phyloP scores from a whole-genome alignment of 2,329 filamentous ascomycete species.

The Fusarium begoniae region DNA sequence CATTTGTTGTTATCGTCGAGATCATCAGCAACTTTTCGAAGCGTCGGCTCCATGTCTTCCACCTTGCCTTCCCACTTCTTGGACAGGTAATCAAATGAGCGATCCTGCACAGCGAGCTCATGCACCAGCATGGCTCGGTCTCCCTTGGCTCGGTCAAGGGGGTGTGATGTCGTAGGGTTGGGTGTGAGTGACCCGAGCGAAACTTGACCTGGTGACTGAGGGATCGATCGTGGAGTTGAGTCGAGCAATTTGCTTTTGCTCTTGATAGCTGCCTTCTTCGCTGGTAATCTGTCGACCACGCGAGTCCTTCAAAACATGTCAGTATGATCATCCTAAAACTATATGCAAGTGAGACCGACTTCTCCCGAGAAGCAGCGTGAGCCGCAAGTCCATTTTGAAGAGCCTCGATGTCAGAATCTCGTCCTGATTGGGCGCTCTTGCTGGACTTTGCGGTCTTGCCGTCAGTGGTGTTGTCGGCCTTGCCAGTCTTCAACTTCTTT shows the following conservation, averaged over 20 bases:
- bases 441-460: conserved; percentile 44
- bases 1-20: conserved; percentile 61
- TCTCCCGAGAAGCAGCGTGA: conserved; percentile 48
- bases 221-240: conserved; percentile 53
- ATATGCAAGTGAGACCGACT: conserved; percentile 43
- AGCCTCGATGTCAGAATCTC: conserved; percentile 61
- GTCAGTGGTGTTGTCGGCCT: conserved; percentile 45
- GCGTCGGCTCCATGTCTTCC: conserved; percentile 62
- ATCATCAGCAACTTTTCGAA: conserved; percentile 68
- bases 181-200: conserved; percentile 64
- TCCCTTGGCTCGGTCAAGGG: conserved; percentile 63
- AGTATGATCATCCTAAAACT: conserved; percentile 34
- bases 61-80: conserved; percentile 61
- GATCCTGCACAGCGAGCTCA: conserved; percentile 65
- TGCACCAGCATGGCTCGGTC: conserved; percentile 66
- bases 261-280: conserved; percentile 48
- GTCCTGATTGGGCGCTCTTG: conserved; percentile 51
- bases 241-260: conserved; percentile 55
- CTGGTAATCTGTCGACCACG: conserved; percentile 48
- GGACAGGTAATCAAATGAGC: conserved; percentile 59
- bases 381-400: conserved; percentile 55
- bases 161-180: conserved; percentile 59
- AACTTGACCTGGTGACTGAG: conserved; percentile 65
- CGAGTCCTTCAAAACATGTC: conserved; percentile 46
- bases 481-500: conserved; percentile 40